Evolutionary conservation across 2,329 filamentous ascomycete genomes (phyloP).

Genomic region (Rhinocladiella similis): DNA sequence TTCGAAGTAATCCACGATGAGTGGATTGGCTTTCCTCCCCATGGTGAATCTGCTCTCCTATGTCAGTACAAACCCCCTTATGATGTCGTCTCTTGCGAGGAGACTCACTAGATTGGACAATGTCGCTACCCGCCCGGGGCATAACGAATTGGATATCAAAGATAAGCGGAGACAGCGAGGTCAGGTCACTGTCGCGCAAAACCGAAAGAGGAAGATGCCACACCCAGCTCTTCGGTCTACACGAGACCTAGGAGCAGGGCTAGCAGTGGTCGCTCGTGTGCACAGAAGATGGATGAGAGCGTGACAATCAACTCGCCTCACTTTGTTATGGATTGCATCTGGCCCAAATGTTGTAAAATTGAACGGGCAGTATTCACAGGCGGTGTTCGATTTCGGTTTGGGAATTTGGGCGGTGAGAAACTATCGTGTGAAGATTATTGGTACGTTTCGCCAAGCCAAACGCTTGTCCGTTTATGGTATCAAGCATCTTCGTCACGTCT

Average conservation of each 20-base stretch:
- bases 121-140: conserved; percentile 2
- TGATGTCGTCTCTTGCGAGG: conserved; percentile 2
- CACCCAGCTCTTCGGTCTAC: background rate
- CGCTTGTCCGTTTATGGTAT: background rate
- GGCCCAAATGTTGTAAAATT: background rate
- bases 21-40: conserved; percentile 79
- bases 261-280: background rate
- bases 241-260: background rate
- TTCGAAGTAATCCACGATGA: conserved; percentile 86
- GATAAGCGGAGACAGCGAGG: background rate
- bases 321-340: no score
- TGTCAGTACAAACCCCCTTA: conserved; percentile 10
- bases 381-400: conserved; percentile 1
- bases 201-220: background rate
- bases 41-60: conserved; percentile 48
- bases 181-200: background rate
- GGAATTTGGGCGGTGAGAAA: conserved; percentile 9
- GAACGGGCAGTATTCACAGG: conserved; percentile 12
- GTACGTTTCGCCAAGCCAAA: background rate
- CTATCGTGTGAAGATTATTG: background rate
- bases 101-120: conserved; percentile 14
- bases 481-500: background rate
- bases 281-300: background rate
- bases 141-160: background rate
- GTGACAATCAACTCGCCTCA: no score